Base-by-base conservation (phyloP, 1,139 yeast species). In the Yamadazyma atmosphaerica region DNA sequence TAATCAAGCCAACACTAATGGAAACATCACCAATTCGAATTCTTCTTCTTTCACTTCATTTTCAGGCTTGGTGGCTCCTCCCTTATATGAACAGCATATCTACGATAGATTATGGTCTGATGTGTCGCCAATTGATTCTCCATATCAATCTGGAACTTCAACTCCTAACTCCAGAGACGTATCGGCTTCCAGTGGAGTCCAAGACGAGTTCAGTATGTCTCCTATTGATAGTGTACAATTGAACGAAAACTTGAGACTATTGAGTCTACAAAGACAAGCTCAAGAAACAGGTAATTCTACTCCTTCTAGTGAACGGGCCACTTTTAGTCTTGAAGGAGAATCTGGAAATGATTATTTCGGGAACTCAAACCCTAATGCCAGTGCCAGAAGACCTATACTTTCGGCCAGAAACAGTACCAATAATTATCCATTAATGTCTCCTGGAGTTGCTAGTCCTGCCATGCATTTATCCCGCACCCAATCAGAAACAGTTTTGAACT, bases 51-150 rank as follows among this genome's bases (percentile, higher is more conserved):
- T 45, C 30, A 55, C 69, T 1, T 63, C 72, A 9, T 62, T 69
- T 43, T 65, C 68, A 9, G 77, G 76, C 0, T 61, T 79, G 31
- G 72, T 81, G 60, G 96, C 97, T 0, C 98, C 98, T 3, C 98
- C 98, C 21, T 74, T 85, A 45, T 92, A 92, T 56, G 89, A 83
- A 46, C 81, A 75, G 44, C 96, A 88, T 57, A 79, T 89, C 26
- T 89, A 86, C 60, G 98, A 92, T 60, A 67, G 89, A 40, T 64
- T 92, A 28, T 90, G 90, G 90, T 72, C 77, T 26, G 95, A 85
- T 40, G 69, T 81, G 3, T 73, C 83, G 2, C 77, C 82, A 0
- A 50, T 68, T 7, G 83, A 79, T 24, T 72, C 85, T 1, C 86
- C 88, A 2, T 43, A 63, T 2, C 59, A 61, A 6, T 75, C 83